These are phyloP conservation scores for Psilocybe azurescens DNA, from an alignment of 768 basidiomycete species.

Conservation along the genomic window DNA sequence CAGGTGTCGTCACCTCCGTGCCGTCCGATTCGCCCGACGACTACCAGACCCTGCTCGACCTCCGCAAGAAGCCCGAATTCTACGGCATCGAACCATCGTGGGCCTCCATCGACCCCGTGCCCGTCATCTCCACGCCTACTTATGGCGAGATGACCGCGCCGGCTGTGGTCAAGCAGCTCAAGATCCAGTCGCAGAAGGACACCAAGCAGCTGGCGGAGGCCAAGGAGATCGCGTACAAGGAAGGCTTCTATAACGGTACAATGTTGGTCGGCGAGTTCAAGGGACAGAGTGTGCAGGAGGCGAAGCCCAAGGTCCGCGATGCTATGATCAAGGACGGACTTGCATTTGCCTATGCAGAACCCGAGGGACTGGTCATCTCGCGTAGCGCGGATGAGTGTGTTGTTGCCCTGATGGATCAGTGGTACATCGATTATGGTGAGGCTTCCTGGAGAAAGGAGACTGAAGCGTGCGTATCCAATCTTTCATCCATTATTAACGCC, in stretches of 20 bases:
- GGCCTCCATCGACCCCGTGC: constrained; percentile 83
- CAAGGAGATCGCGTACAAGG: constrained; percentile 98
- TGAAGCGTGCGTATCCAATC: constrained; percentile 63
- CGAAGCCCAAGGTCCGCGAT: constrained; percentile 87
- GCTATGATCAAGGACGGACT: constrained; percentile 78
- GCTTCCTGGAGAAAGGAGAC: constrained; percentile 84
- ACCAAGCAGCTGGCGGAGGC: constrained; percentile 92
- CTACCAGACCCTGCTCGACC: constrained; percentile 85
- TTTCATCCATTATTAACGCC: constrained; percentile 2
- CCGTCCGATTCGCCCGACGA: constrained; percentile 99
- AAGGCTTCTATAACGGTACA: constrained; percentile 94
- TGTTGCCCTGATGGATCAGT: constrained; percentile 97
- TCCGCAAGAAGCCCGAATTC: constrained; percentile 95
- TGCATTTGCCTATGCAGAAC: constrained; percentile 94
- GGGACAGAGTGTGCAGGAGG: constrained; percentile 87
- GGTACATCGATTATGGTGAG: constrained; percentile 99
- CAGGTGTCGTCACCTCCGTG: constrained; percentile 97
- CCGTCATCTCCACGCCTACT: constrained; percentile 87
- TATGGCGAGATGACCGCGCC: constrained; percentile 93
- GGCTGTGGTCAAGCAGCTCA: constrained; percentile 82
- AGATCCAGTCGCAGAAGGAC: constrained; percentile 96
- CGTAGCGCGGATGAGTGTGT: constrained; percentile 97
- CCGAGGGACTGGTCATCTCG: constrained; percentile 88
- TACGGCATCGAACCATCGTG: constrained; percentile 94
- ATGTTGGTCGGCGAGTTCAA: constrained; percentile 94